A percentile compares a stretch with the other conserved stretches of the same genome.
Conservation (phyloP, 1,284 basidiomycete species). For the Heliocybe sulcata region DNA sequence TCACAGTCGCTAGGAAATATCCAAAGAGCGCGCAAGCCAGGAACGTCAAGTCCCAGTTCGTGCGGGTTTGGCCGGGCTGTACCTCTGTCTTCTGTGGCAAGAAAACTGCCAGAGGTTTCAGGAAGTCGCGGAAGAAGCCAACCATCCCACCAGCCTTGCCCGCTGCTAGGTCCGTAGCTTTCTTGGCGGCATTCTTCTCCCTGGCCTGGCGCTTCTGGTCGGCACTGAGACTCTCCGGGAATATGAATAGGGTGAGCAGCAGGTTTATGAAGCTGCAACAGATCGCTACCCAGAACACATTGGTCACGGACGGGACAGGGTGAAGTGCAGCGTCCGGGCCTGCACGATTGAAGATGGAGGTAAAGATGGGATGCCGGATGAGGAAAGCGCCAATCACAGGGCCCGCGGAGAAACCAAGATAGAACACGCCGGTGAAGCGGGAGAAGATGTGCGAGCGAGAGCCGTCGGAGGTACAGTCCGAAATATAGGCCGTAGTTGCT, state of each 20-base stretch:
- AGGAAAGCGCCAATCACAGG: constrained; percentile 69
- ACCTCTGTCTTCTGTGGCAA: constrained; percentile 34
- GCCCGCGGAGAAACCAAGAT: constrained; percentile 67
- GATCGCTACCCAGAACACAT: constrained; percentile 53
- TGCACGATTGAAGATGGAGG: constrained; percentile 4
- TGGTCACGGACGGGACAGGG: constrained; percentile 31
- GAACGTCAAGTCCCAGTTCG: constrained; percentile 54
- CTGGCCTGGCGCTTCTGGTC: constrained; percentile 27
- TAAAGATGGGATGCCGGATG: constrained; percentile 46
- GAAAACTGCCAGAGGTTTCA: constrained; percentile 49
- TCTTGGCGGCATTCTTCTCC: constrained; percentile 21
- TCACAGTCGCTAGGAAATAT: constrained; percentile 38
- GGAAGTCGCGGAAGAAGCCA: constrained; percentile 21
- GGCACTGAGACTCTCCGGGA: constrained; percentile 58
- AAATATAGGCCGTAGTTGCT: constrained; percentile 78
- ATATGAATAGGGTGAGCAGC: constrained; percentile 45
- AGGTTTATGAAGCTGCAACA: constrained; percentile 40
- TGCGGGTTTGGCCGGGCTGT: constrained; percentile 15
- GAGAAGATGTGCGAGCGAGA: constrained; percentile 79
- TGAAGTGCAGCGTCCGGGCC: constrained; percentile 17
- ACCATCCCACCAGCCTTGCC: not conserved
- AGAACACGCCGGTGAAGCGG: constrained; percentile 66
- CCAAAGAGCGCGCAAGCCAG: constrained; percentile 40
- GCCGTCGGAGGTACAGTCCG: constrained; percentile 81
- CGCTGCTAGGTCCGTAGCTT: constrained; percentile 15